Evolutionary conservation across 73 alveolate species (phyloP), one percentile per base, ranked within the genome.

Genomic region (Paramecium bursaria): DNA sequence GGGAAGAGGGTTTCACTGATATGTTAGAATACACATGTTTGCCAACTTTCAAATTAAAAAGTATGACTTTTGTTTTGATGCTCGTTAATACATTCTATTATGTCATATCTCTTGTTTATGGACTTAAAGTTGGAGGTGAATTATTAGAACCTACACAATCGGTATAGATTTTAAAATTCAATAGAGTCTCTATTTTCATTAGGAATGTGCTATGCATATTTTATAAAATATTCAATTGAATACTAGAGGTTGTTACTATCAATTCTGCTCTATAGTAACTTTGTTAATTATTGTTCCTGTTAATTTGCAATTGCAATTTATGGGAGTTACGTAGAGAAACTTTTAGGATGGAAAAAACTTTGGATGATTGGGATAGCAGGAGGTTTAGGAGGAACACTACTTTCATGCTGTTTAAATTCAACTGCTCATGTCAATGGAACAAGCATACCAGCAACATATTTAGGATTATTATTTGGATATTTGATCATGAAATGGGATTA

Each of bases 301-400:
- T 79, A 53, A 29, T 61, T 79, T 15, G 57, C 85, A 22, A 50
- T 79, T 31, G 73, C 76, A 14, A 51, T 79, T 22, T 79, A 21
- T 79, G 89, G 89, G 3, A 49, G 79, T 7, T 79, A 79, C 21
- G 89, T 79, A 0, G 89, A 79, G 13, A 73, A 61, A 23, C 29
- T 79, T 15, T 53, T 79, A 22, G 89, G 89, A n/a, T 79, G 75
- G 75, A 79, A 79, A 57, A 79, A 79, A 55, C 35, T 79, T 30
- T 79, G 75, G 75, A 48, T 79, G 60, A 79, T 79, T 3, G 25
- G 60, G 33, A 17, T 79, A 14, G 31, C 54, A 53, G 74, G 89
- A 26, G 89, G 89, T 35, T 52, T 53, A 22, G 76, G 85, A 42
- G 89, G 89, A 10, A 79, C 85, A 31, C 39, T 79, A 55, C 26